Evolutionary conservation across 495 filamentous ascomycete species (phyloP), one percentile per base, ranked within the genome.

Genomic region (Staphylotrichum tortipilum): DNA sequence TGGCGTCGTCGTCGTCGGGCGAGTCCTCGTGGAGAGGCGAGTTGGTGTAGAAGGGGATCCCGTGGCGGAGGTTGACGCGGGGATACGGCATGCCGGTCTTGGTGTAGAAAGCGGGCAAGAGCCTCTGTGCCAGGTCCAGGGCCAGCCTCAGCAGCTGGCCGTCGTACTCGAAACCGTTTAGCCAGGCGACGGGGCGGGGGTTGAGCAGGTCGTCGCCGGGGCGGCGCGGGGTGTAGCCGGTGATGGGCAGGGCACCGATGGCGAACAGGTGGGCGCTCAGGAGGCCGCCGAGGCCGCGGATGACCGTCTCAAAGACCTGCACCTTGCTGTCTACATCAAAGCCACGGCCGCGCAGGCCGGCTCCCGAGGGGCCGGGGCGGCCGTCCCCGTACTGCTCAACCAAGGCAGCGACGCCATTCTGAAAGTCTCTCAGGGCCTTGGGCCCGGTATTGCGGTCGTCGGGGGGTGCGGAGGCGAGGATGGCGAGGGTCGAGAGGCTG

Each of bases 281-380:
- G 26, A 98, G 68, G 18, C 92, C 92, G 15, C 94, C 92, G 43
- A 98, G 77, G 23, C 90, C 90, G 54, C 92, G 77, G 62, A 98
- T 98, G 9, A 95, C 89, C 2, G 89, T 95, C 67, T 98, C 92
- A 62, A 98, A 98, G 29, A 98, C 88, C 68, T 98, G 88, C 8
- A 98, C 92, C 66, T 96, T 96, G 66, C 89, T 94, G 66, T 98
- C 91, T 34, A 96, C 73, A 68, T 98, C 89, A 54, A 97, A 98
- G 3, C 89, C 92, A 29, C 85, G 77, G n/a, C 77, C 80, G 52
- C 86, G 75, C 54, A 78, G 74, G 8, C 90, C 90, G 58, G 78
- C 73, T 31, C 85, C 88, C 19, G 74, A 74, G 37, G 80, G 78
- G 8, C 87, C 83, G 21, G 77, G 66, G 7, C 76, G 80, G 3